phyloP scores from a whole-genome alignment of 352 stramenopile species.

The Phytophthora chlamydospora region DNA sequence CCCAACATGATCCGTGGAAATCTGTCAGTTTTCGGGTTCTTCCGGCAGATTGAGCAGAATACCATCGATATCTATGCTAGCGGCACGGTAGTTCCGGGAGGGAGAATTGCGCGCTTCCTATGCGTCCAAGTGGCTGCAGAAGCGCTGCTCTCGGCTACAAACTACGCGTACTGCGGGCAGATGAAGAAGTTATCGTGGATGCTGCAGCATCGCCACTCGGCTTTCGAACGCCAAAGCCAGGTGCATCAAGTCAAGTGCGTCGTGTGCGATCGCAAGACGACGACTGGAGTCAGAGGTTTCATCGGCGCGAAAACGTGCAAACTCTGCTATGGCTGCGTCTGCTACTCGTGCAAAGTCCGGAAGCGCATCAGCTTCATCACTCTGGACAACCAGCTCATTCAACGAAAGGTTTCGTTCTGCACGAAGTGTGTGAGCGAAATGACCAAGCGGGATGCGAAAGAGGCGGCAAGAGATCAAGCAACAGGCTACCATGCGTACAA shows the following conservation, averaged over 20 bases:
- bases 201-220: slow-evolving; percentile 17
- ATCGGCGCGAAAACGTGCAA: slow-evolving; percentile 32
- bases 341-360: slow-evolving; percentile 33
- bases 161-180: slow-evolving; percentile 50
- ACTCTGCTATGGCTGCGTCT: slow-evolving; percentile 38
- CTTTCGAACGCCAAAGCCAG: slow-evolving; percentile 10
- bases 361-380: slow-evolving; percentile 41
- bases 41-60: slow-evolving; percentile 41
- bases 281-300: slow-evolving; percentile 16
- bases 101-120: slow-evolving; percentile 34
- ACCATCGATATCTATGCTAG: slow-evolving; percentile 40
- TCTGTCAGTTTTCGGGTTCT: slow-evolving; percentile 46
- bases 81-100: slow-evolving; percentile 27
- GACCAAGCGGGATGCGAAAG: slow-evolving; percentile 28
- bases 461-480: slow-evolving; percentile 27
- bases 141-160: slow-evolving; percentile 33
- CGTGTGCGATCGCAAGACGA: slow-evolving; percentile 29
- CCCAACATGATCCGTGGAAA: slow-evolving; percentile 36
- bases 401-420: slow-evolving; percentile 45
- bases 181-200: slow-evolving; percentile 64
- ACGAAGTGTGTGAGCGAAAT: slow-evolving; percentile 38
- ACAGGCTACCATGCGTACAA: slow-evolving; percentile 32
- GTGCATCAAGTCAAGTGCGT: slow-evolving; percentile 12
- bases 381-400: slow-evolving; percentile 29
- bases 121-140: slow-evolving; percentile 28